Evolutionary conservation across 1,139 yeast species (phyloP), one percentile per base, ranked within the genome.

Genomic region (Trichomonascaceae sp.): DNA sequence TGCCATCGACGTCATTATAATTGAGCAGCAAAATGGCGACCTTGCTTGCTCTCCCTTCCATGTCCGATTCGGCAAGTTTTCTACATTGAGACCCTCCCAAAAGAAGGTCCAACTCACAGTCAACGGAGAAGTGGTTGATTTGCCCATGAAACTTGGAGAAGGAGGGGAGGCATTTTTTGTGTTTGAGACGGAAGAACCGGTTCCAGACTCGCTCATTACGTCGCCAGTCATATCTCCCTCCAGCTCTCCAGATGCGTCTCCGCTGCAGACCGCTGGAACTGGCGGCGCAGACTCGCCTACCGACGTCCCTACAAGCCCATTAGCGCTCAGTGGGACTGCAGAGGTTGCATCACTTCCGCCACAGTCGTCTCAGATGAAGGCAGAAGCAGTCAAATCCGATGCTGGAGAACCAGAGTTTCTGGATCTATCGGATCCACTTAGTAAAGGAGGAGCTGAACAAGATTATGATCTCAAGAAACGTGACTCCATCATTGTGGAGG

Each of bases 131-230:
- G 69, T 76, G 37, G 79, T 93, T 0, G 78, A 82, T 46, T 64
- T 87, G 37, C 95, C 95, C 9, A 89, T 89, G 98, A 89, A 89
- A 57, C 61, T 89, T 33, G 94, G 96, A 9, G 98, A 89, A 41
- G 95, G 93, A 3, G 99, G 99, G 17, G 99, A 89, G 56, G 98
- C 97, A 0, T 87, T 85, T 54, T 89, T 89, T 52, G 98, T 89
- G 32, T 87, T 89, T 60, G 95, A 87, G 50, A 81, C 96, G 2
- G 70, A 69, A 27, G 68, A 65, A 13, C 69, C 70, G 33, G 78
- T 87, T 13, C 93, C 95, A 1, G 65, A 68, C 37, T 79, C 82
- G 42, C 68, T 84, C 41, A 70, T 84, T 44, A 85, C 98, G 0
- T 84, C 96, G 0, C 99, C 99, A 0, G 93, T 89, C 27, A 62